Percentiles rank a stretch among this genome's conserved stretches.
These are phyloP conservation scores for Avena atlantica DNA, from an alignment of 176 grass and related monocot species.

Conservation along the genomic window DNA sequence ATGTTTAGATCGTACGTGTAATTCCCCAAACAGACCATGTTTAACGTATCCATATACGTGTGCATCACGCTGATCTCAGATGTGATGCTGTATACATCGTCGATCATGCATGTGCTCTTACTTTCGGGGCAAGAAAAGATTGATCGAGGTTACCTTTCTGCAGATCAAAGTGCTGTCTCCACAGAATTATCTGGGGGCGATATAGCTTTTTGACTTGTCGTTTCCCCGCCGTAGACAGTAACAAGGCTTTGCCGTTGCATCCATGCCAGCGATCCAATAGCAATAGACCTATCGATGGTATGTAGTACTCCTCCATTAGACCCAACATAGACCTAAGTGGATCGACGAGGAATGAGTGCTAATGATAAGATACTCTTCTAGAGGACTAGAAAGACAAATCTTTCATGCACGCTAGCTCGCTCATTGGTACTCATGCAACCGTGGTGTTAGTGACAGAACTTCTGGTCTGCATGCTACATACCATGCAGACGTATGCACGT, in stretches of 20 bases:
- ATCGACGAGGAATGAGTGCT: background rate
- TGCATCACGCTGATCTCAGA: conserved; percentile 54
- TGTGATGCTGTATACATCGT: conserved; percentile 29
- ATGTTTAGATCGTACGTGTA: too few species aligned
- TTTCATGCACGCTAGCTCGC: background rate
- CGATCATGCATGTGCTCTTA: background rate
- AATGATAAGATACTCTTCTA: background rate
- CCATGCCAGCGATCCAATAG: too few species aligned
- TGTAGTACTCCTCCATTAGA: too few species aligned
- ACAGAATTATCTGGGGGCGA: conserved; percentile 28
- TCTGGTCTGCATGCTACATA: too few species aligned
- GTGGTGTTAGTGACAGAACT: background rate
- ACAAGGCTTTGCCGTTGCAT: too few species aligned
- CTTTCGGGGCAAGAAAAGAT: background rate
- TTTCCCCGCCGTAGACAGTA: conserved; percentile 19
- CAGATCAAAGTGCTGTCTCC: conserved; percentile 40
- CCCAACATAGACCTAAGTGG: conserved; percentile 4
- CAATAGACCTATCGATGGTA: too few species aligned
- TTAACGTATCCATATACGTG: background rate
- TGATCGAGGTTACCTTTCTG: background rate
- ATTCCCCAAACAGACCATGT: too few species aligned
- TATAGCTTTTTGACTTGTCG: conserved; percentile 24
- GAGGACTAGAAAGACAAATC: conserved; percentile 22
- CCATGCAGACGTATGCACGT: too few species aligned
- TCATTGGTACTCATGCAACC: background rate